Base-by-base conservation (phyloP, 495 filamentous ascomycete genomes). In the Penicillium fimorum region DNA sequence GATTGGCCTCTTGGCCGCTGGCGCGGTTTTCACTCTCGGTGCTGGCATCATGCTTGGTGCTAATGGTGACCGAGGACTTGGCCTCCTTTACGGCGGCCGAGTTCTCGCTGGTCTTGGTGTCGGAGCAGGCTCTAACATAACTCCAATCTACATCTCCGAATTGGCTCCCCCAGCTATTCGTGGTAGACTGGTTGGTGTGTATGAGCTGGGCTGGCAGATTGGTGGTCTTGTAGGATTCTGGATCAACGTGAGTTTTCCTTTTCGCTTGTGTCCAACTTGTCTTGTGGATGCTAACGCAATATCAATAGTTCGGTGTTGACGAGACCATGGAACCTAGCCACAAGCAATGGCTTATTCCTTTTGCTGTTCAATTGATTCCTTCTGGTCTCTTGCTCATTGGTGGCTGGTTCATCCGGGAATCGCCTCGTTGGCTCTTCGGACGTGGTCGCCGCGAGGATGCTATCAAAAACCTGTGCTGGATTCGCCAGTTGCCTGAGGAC, bases 71-170 rank as follows among this genome's bases (percentile, higher is more conserved):
- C 76, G 81, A 30, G 87, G 86, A 15, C 66, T 91, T 1, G 85
- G 79, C 0, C 76, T 87, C 11, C 78, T 88, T 55, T 81, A 86
- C 80, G 80, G 76, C 50, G 90, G 90, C 13, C 85, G 90, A 61
- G 82, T 90, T 41, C 78, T 92, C 25, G 79, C 83, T 50, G 90
- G 90, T 51, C 62, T 94, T 38, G 87, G 84, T 54, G 84, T 92
- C 47, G 90, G 90, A 61, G 89, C 91, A 58, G 84, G 83, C 18
- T 91, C 88, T 6, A 82, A 88, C 24, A 76, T 90, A 55, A 87
- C 89, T 27, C 90, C 90, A 2, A 85, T 92, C 32, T 93, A 93
- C 65, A 86, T 90, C 57, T 80, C 89, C 37, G 90, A 95, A 69
- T 82, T 95, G 58, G 82, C 89, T 7, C 89, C 87, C 7, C 88